A percentile compares a stretch with the other conserved stretches of the same genome.
These are phyloP conservation scores for Allomyces macrogynus DNA, from an alignment of 192 early-diverging fungal genomes.

Conservation along the genomic window DNA sequence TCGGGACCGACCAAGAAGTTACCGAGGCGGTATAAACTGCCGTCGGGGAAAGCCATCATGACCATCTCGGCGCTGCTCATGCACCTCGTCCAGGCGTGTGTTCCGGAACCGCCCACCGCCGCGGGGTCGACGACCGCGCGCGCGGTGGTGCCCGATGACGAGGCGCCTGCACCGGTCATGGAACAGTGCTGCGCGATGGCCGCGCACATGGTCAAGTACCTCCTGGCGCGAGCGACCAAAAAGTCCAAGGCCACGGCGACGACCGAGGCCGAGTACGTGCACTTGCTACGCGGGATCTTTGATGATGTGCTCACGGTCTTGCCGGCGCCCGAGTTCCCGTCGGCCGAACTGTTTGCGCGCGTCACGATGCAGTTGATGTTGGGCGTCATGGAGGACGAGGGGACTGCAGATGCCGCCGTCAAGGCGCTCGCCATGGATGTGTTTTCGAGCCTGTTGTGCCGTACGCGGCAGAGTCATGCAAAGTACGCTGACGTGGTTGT, in stretches of 20 bases:
- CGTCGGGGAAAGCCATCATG: neutral
- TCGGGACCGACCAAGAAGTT: too few relatives aligned
- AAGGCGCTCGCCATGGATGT: neutral
- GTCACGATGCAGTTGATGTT: neutral
- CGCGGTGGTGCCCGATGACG: neutral
- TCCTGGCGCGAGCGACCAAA: neutral
- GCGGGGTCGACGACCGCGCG: neutral
- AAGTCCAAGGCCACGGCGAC: neutral
- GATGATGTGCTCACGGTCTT: neutral
- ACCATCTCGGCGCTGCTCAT: neutral
- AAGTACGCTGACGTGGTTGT: neutral
- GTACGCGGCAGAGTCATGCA: neutral
- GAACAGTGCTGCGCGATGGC: neutral
- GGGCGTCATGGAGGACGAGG: neutral
- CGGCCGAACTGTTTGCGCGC: neutral
- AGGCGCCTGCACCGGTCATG: neutral
- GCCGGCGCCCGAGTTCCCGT: neutral
- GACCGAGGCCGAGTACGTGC: neutral
- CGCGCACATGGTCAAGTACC: neutral
- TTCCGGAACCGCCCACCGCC: too few relatives aligned
- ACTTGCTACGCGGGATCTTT: neutral
- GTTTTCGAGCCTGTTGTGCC: neutral
- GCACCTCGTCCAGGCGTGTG: neutral
- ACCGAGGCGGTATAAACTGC: too few relatives aligned
- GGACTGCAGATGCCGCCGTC: neutral